Base-by-base conservation (phyloP, 805 yeast genomes). In the Kazachstania kunashirensis region DNA sequence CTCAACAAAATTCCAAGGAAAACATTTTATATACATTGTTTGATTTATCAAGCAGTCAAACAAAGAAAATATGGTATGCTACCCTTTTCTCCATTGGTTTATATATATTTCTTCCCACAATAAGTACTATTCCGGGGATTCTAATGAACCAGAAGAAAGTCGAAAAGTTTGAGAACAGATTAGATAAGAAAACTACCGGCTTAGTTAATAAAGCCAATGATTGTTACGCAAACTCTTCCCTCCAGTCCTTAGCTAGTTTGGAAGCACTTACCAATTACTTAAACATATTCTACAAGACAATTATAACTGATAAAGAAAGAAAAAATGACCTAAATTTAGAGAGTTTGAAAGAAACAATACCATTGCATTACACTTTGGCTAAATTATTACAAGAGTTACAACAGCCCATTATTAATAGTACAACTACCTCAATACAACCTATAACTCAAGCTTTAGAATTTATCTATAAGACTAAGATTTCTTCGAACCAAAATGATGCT, bases 401-500 rank as follows among this genome's bases (percentile, higher is more conserved):
- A 50, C 77, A 75, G 43, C 73, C 84, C 1, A 68, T 76, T 17
- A 55, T 67, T 34, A 49, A 71, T 1, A 57, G 77, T 1, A 66
- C 71, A 37, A 68, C 77, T 7, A 60, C 78, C 5, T 75, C 88
- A 0, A 86, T 84, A 1, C 80, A 94, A 88, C 79, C 84, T 1
- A 71, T 88, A 33, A 62, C 89, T 14, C 79, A 71, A 36, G 78
- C 75, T 9, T 60, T 92, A 34, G 97, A 89, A 51, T 58, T 57
- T 8, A 77, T 82, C 12, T 82, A 79, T 60, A 72, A 77, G 38
- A 77, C 88, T 3, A 75, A 73, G 45, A 78, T 92, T 19, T 78
- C 94, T 2, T 64, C 81, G 24, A 74, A 73, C 31, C 98, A 92
- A 57, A 95, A 89, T 52, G 98, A 89, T 62, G 96, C 97, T 0